Conservation (phyloP, 805 yeast genomes). For the Candida piceae region DNA sequence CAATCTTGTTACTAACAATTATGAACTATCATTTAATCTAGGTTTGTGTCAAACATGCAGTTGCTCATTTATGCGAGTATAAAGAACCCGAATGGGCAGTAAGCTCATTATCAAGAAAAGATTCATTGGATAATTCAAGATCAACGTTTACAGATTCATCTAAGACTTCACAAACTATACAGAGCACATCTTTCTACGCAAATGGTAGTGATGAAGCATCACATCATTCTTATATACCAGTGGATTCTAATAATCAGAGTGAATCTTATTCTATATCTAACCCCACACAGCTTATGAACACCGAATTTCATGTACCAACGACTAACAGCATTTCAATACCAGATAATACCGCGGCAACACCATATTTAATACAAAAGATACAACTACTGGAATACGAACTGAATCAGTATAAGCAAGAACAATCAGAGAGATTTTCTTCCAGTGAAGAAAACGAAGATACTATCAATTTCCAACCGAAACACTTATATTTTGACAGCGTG, state of each 20-base stretch:
- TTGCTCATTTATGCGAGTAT: slow-evolving; percentile 23
- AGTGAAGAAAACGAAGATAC: slow-evolving; percentile 7
- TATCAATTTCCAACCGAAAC: slow-evolving; percentile 11
- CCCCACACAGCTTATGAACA: no score
- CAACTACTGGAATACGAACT: slow-evolving; percentile 8
- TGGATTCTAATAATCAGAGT: no score
- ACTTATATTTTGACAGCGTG: slow-evolving; percentile 2
- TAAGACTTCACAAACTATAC: no score
- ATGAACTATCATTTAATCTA: slow-evolving; percentile 2
- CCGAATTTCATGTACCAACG: no score
- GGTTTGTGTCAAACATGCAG: slow-evolving; percentile 23
- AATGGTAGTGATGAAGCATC: no score
- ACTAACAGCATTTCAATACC: no score
- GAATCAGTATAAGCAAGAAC: slow-evolving; percentile 2
- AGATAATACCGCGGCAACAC: not conserved
- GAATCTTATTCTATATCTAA: no score
- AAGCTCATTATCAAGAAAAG: no score
- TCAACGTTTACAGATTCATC: no score
- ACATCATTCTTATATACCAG: no score
- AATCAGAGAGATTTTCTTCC: slow-evolving; percentile 1
- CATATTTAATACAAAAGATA: not conserved
- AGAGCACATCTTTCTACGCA: no score
- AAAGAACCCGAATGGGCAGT: slow-evolving; percentile 24
- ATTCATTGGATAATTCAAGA: no score
- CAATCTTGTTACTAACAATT: not conserved